Conservation (phyloP, 495 filamentous ascomycete genomes). For the Aspergillus cavernicola region DNA sequence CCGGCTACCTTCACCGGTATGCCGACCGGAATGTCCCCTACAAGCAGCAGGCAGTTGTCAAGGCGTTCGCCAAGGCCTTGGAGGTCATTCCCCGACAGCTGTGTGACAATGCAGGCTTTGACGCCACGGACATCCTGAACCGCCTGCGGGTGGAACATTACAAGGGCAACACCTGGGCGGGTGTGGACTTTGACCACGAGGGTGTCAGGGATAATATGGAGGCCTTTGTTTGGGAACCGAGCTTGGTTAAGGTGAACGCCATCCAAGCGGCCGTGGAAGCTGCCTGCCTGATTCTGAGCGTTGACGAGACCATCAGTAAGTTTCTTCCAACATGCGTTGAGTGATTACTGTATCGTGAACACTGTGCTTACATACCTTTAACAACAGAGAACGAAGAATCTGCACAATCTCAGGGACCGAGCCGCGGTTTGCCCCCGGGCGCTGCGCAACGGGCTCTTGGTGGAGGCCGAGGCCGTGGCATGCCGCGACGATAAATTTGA, state of each 20-base stretch:
- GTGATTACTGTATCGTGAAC: background rate
- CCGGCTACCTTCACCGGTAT: conserved; percentile 83
- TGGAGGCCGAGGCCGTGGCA: conserved; percentile 79
- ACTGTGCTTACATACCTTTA: conserved; percentile 17
- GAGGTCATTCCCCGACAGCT: conserved; percentile 96
- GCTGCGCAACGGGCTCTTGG: conserved; percentile 87
- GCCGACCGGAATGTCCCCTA: conserved; percentile 88
- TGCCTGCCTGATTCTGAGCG: conserved; percentile 87
- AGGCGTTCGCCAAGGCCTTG: conserved; percentile 93
- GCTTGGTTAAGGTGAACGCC: conserved; percentile 94
- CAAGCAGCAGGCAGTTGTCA: conserved; percentile 97
- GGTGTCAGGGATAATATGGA: conserved; percentile 89
- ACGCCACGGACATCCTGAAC: conserved; percentile 96
- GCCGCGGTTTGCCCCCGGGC: conserved; percentile 77
- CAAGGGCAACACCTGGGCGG: conserved; percentile 87
- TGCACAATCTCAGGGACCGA: conserved; percentile 71
- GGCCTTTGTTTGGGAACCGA: conserved; percentile 95
- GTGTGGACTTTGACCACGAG: conserved; percentile 91
- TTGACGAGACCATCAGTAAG: conserved; percentile 93
- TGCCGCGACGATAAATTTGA: conserved; percentile 57
- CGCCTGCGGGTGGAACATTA: conserved; percentile 90
- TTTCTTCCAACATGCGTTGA: conserved; percentile 9
- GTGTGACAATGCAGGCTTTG: conserved; percentile 97
- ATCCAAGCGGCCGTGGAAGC: conserved; percentile 95
- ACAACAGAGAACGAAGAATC: conserved; percentile 81